A percentile compares a stretch with the other conserved stretches of the same genome.
Evolutionary conservation across 306 rosid genomes (phyloP).

Genomic region (Abrus pulchellus): DNA sequence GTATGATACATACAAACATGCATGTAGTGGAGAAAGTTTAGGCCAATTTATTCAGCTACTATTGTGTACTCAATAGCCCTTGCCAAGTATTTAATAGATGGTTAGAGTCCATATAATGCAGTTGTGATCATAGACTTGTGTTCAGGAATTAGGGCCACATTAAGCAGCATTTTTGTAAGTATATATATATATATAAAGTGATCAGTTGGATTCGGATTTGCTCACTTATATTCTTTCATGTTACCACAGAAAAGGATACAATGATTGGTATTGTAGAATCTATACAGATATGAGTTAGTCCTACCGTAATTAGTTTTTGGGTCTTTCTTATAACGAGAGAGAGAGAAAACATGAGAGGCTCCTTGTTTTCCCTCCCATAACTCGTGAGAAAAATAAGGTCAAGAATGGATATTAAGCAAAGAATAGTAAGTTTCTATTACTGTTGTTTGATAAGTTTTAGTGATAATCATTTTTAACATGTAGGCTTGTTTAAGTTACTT

Average conservation of each 20-base stretch:
- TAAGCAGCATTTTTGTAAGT: slow-evolving; percentile 5
- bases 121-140: neutral
- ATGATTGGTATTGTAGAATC: neutral
- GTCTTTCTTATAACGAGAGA: neutral
- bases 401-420: neutral
- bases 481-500: too few species aligned
- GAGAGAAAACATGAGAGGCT: neutral
- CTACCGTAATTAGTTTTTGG: neutral
- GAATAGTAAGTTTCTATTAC: too few species aligned
- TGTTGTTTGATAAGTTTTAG: too few species aligned
- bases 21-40: slow-evolving; percentile 23
- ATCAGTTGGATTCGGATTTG: neutral
- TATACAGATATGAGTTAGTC: neutral
- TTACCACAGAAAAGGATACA: neutral
- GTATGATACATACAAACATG: slow-evolving; percentile 30
- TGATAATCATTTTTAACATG: too few species aligned
- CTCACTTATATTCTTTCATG: neutral
- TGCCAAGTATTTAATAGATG: neutral
- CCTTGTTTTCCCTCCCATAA: neutral
- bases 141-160: neutral
- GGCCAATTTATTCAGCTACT: slow-evolving; percentile 23
- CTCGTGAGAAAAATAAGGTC: neutral
- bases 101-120: neutral
- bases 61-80: slow-evolving; percentile 5
- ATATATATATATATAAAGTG: too few species aligned